These are phyloP conservation scores for Blastobotrys illinoisensis DNA, from an alignment of 1,139 yeast genomes.

Conservation along the genomic window DNA sequence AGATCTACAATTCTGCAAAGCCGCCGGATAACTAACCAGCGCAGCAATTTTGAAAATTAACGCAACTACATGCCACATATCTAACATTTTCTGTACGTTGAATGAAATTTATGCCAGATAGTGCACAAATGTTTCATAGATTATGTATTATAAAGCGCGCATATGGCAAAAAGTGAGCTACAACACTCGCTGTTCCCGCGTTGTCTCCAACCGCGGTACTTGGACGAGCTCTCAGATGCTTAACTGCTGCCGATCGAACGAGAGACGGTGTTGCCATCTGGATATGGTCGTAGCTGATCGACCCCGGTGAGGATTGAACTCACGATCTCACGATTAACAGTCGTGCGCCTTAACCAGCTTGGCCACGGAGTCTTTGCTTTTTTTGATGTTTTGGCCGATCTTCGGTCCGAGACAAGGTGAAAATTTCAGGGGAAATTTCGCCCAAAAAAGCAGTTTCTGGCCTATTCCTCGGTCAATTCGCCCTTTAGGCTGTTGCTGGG, in stretches of 20 bases:
- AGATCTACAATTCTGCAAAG: too few species aligned
- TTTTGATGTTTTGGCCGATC: not conserved
- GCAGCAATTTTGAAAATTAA: too few species aligned
- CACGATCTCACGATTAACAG: constrained; percentile 15
- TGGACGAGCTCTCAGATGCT: not conserved
- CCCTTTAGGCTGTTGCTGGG: too few species aligned
- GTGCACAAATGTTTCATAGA: not conserved
- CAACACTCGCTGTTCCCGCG: constrained; percentile 1
- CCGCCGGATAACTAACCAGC: too few species aligned
- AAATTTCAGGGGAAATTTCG: not conserved
- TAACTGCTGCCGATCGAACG: not conserved
- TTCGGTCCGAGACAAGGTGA: not conserved
- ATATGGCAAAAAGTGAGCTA: not conserved
- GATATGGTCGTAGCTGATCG: constrained; percentile 5
- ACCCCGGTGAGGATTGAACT: constrained; percentile 15
- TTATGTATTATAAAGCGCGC: not conserved
- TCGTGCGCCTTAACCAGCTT: constrained; percentile 16
- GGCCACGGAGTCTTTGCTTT: constrained; percentile 13
- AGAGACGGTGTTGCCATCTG: not conserved
- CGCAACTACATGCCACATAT: too few species aligned
- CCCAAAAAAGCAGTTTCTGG: not conserved
- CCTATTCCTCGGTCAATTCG: too few species aligned
- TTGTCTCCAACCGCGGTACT: not conserved
- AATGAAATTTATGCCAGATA: too few species aligned
- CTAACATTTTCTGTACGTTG: too few species aligned